phyloP scores from a whole-genome alignment of 495 filamentous ascomycete species.

The Corynascus novoguineensis region DNA sequence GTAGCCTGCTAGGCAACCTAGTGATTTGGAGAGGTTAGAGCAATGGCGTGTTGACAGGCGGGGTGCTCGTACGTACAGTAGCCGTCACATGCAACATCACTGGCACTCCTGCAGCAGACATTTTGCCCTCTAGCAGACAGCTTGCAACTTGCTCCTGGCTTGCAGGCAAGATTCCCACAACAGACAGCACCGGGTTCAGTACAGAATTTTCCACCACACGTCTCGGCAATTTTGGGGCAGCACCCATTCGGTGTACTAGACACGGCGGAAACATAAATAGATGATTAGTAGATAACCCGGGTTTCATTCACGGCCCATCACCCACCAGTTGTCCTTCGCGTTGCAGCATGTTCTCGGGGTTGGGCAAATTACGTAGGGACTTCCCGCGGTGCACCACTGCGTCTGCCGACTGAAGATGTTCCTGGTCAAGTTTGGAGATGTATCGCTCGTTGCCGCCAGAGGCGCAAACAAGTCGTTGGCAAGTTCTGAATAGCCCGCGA shows the following conservation, averaged over 20 bases:
- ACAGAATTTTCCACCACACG: background rate
- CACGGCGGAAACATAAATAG: background rate
- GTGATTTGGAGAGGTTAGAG: background rate
- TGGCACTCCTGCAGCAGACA: conserved; percentile 8
- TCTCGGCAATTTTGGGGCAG: conserved; percentile 5
- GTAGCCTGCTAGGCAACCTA: conserved; percentile 1
- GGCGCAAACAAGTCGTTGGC: background rate
- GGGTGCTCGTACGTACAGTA: conserved; percentile 5
- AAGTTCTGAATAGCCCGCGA: conserved; percentile 1
- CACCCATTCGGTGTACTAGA: conserved; percentile 3
- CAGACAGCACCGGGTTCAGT: background rate
- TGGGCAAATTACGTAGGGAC: conserved; percentile 1
- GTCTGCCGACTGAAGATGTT: background rate
- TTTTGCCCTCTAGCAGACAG: background rate
- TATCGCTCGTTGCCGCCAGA: background rate
- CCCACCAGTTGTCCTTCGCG: conserved; percentile 3
- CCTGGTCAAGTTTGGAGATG: conserved; percentile 2
- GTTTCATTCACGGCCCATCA: background rate
- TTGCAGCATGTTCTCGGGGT: conserved; percentile 7
- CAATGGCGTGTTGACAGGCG: background rate
- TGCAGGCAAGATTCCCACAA: conserved; percentile 1
- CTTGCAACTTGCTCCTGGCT: background rate
- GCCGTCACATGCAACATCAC: background rate
- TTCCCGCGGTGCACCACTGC: conserved; percentile 1
- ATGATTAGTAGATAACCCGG: background rate